phyloP scores from a whole-genome alignment of 257 asterid genomes.

The Solanum bulbocastanum region DNA sequence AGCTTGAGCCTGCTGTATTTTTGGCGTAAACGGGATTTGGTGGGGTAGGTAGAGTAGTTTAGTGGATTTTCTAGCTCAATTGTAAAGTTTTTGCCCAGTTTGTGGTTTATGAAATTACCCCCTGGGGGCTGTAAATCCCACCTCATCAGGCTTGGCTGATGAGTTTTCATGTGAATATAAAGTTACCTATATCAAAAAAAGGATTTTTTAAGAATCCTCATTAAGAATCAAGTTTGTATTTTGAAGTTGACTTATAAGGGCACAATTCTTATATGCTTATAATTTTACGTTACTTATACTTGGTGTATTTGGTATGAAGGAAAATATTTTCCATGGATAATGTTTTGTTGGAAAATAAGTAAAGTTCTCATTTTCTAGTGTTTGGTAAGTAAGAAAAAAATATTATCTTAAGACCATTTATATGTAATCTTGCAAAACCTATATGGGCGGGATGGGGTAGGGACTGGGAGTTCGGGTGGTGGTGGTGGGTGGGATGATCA shows the following conservation, averaged over 20 bases:
- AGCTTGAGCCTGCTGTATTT: not conserved
- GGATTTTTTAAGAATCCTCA: not conserved
- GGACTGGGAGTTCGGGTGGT: not conserved
- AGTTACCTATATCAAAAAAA: not conserved
- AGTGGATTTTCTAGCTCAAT: not conserved
- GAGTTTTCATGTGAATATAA: not conserved
- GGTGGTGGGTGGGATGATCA: not conserved
- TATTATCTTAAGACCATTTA: not conserved
- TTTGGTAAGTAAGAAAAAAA: not conserved
- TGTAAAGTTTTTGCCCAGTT: not conserved
- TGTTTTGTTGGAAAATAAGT: not conserved
- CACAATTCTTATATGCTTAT: not conserved
- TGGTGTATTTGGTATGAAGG: not conserved
- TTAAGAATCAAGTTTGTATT: not conserved
- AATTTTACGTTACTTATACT: not conserved
- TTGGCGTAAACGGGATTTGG: not conserved
- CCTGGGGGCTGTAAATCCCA: not conserved
- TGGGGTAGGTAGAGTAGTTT: not conserved
- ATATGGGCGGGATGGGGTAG: not conserved
- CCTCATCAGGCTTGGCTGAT: not conserved
- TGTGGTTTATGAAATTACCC: not conserved
- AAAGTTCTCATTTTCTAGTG: not conserved
- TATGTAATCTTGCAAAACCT: not conserved
- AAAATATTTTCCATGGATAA: not conserved
- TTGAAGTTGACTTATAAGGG: not conserved